phyloP scores from a whole-genome alignment of 2,329 filamentous ascomycete species.

The Fusarium irregulare region DNA sequence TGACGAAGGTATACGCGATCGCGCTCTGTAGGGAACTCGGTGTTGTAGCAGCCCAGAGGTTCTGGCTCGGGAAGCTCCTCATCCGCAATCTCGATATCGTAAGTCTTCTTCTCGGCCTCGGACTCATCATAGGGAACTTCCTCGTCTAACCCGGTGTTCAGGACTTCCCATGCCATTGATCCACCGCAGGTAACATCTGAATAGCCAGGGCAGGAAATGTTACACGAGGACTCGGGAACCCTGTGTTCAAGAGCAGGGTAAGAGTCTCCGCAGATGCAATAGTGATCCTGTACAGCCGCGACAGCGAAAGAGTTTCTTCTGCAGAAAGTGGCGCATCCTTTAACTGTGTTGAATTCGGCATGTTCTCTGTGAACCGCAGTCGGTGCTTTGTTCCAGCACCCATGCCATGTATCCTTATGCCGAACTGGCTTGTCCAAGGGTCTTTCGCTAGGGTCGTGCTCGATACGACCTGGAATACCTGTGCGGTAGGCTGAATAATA shows the following conservation, averaged over 20 bases:
- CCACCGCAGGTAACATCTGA: background rate
- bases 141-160: constrained; percentile 2
- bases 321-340: no score
- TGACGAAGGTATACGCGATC: background rate
- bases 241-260: no score
- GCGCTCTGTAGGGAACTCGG: background rate
- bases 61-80: no score
- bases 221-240: background rate
- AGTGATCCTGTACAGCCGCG: background rate
- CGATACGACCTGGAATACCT: rapidly evolving
- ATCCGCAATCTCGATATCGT: no score
- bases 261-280: constrained; percentile 6
- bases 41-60: background rate
- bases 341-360: no score
- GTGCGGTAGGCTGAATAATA: constrained; percentile 1
- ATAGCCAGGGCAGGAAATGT: background rate
- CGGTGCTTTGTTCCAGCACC: constrained; percentile 15
- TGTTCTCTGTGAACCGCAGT: no score
- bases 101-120: background rate
- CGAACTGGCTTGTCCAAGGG: background rate
- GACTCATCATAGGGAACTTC: background rate
- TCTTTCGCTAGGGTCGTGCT: no score
- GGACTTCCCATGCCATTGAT: background rate
- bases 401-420: background rate
- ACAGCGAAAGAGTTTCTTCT: background rate